Conservation (phyloP, 805 yeast species). For the Candida vaughaniae region DNA sequence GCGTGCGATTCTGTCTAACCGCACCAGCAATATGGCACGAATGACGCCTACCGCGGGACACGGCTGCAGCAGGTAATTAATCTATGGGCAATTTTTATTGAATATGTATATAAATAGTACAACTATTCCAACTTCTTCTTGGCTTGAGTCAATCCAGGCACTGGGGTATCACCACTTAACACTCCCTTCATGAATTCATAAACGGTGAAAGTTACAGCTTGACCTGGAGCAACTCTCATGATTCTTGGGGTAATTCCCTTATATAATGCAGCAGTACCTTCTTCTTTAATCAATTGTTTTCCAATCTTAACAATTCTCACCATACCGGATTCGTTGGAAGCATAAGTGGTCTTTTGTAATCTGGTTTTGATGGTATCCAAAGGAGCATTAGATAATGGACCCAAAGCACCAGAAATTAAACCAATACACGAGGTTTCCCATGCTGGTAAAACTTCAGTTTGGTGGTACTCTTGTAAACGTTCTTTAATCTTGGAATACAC, state of each 20-base stretch:
- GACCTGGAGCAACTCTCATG: constrained; percentile 99
- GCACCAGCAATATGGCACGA: too few relatives aligned
- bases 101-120: too few relatives aligned
- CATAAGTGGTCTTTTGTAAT: constrained; percentile 84
- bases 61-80: too few relatives aligned
- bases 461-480: constrained; percentile 60
- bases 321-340: constrained; percentile 65
- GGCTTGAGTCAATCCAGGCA: constrained; percentile 13
- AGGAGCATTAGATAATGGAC: constrained; percentile 97
- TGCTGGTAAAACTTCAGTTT: constrained; percentile 65
- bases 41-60: too few relatives aligned
- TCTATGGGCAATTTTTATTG: too few relatives aligned
- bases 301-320: constrained; percentile 81
- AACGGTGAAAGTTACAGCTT: constrained; percentile 96
- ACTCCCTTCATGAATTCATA: constrained; percentile 81
- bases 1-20: too few relatives aligned
- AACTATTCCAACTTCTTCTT: constrained; percentile 15
- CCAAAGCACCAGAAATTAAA: constrained; percentile 91
- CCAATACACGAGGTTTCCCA: constrained; percentile 96
- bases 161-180: constrained; percentile 40
- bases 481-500: constrained; percentile 86
- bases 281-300: constrained; percentile 76
- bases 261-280: constrained; percentile 57
- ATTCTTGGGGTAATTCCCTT: constrained; percentile 95
- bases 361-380: constrained; percentile 96